Evolutionary conservation across 768 basidiomycete species (phyloP).

Genomic region (Pisolithus marmoratus): DNA sequence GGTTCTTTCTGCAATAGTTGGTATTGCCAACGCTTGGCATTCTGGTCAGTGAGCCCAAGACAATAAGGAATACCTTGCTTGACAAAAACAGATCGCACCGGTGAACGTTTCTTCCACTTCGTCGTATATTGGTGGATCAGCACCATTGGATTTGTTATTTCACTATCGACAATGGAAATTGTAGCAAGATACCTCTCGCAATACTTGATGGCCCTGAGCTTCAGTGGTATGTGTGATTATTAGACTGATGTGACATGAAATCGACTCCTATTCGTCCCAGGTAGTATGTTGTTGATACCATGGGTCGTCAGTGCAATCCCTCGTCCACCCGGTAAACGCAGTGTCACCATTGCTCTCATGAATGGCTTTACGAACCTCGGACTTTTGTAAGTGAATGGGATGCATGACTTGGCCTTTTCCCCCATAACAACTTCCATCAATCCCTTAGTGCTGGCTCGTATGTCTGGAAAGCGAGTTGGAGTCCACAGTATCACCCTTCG

Average conservation of each 20-base stretch:
- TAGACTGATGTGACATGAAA: background rate
- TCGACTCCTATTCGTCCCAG: background rate
- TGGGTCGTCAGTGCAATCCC: conserved; percentile 61
- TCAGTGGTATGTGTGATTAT: conserved; percentile 28
- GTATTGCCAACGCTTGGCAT: conserved; percentile 50
- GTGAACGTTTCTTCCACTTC: conserved; percentile 63
- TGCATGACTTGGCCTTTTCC: background rate
- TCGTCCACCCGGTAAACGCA: conserved; percentile 49
- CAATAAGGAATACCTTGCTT: background rate
- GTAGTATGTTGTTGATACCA: conserved; percentile 42
- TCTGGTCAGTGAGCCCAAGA: conserved; percentile 29
- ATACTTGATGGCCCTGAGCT: conserved; percentile 60
- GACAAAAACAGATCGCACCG: conserved; percentile 40
- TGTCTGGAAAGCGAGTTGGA: conserved; percentile 56
- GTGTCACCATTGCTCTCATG: conserved; percentile 56
- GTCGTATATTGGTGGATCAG: conserved; percentile 53
- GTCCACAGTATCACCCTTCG: conserved; percentile 55
- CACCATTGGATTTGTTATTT: conserved; percentile 58
- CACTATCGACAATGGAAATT: conserved; percentile 44
- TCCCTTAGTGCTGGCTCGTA: conserved; percentile 50
- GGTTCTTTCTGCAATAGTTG: conserved; percentile 48
- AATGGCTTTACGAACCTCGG: conserved; percentile 58
- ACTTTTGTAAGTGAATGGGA: conserved; percentile 39
- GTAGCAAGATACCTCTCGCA: conserved; percentile 53
- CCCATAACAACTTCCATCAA: background rate